Conservation (phyloP, 2,329 filamentous ascomycete genomes). For the Ramularia endophylla region DNA sequence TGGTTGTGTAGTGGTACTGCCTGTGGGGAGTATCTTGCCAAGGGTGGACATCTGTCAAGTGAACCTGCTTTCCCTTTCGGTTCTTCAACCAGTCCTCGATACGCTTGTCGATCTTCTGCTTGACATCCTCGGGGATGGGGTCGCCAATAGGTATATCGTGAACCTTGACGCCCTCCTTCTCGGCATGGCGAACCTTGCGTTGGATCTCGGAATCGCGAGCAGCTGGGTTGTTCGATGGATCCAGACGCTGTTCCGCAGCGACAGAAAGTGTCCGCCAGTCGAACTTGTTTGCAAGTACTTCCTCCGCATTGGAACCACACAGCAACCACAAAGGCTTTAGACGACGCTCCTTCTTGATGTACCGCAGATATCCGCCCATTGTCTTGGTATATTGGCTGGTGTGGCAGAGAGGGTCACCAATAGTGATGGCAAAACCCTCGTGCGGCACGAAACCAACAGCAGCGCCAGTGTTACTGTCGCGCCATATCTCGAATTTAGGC, state of each 20-base stretch:
- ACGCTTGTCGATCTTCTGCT: conserved; percentile 62
- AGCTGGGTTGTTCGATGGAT: conserved; percentile 62
- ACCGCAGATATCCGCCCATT: conserved; percentile 67
- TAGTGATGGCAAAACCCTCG: conserved; percentile 73
- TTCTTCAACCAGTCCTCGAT: conserved; percentile 73
- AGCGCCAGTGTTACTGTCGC: conserved; percentile 70
- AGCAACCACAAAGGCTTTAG: conserved; percentile 86
- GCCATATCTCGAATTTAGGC: conserved; percentile 81
- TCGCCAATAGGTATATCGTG: conserved; percentile 63
- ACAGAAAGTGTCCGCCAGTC: conserved; percentile 87
- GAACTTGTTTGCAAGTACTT: conserved; percentile 70
- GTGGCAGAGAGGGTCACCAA: conserved; percentile 84
- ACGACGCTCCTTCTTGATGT: conserved; percentile 62
- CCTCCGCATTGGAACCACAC: conserved; percentile 70
- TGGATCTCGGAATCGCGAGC: conserved; percentile 61
- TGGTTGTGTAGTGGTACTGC: conserved; percentile 76
- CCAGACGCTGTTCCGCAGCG: conserved; percentile 80
- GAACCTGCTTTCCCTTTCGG: conserved; percentile 80
- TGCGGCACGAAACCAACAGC: conserved; percentile 77
- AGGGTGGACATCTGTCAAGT: conserved; percentile 81
- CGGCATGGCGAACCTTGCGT: conserved; percentile 72
- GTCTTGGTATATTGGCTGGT: conserved; percentile 67
- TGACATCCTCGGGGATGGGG: conserved; percentile 59
- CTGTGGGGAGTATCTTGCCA: conserved; percentile 82
- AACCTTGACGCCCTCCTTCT: conserved; percentile 78